A percentile compares a stretch with the other conserved stretches of the same genome.
Evolutionary conservation across 2,329 filamentous ascomycete genomes (phyloP).

Genomic region (Scleromitrula shiraiana): DNA sequence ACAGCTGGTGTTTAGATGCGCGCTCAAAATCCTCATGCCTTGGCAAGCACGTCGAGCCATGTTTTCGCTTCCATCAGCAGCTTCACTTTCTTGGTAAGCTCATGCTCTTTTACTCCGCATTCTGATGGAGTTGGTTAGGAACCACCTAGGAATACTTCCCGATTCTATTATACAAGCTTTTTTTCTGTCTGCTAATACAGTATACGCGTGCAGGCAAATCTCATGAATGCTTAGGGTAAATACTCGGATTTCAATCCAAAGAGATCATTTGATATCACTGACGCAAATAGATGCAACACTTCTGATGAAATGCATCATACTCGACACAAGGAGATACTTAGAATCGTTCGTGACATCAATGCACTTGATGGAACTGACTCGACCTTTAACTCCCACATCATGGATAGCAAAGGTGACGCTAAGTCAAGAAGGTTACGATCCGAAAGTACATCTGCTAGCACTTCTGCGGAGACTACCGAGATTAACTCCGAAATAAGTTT

Average conservation of each 20-base stretch:
- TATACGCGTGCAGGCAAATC: conserved; percentile 20
- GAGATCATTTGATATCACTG: not conserved
- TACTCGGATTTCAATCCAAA: conserved; percentile 1
- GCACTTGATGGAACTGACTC: conserved; percentile 15
- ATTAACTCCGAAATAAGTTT: conserved; percentile 15
- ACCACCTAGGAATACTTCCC: too few relatives aligned
- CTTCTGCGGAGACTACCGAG: conserved; percentile 13
- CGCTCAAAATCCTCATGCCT: conserved; percentile 27
- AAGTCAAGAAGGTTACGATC: not conserved
- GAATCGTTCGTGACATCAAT: conserved; percentile 20
- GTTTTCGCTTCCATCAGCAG: conserved; percentile 29
- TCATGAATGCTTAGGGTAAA: conserved; percentile 27
- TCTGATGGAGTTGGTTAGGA: too few relatives aligned
- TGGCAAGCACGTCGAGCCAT: conserved; percentile 30
- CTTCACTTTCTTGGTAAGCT: conserved; percentile 28
- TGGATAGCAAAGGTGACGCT: not conserved
- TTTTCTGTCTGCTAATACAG: too few relatives aligned
- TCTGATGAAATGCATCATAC: conserved; percentile 28
- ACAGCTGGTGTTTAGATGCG: conserved; percentile 19
- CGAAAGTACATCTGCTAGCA: not conserved
- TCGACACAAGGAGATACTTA: conserved; percentile 28
- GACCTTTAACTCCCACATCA: conserved; percentile 2
- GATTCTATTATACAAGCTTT: too few relatives aligned
- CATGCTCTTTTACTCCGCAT: too few relatives aligned
- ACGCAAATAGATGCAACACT: conserved; percentile 24